phyloP scores from a whole-genome alignment of 305 asterid species.

The Solanum chacoense region DNA sequence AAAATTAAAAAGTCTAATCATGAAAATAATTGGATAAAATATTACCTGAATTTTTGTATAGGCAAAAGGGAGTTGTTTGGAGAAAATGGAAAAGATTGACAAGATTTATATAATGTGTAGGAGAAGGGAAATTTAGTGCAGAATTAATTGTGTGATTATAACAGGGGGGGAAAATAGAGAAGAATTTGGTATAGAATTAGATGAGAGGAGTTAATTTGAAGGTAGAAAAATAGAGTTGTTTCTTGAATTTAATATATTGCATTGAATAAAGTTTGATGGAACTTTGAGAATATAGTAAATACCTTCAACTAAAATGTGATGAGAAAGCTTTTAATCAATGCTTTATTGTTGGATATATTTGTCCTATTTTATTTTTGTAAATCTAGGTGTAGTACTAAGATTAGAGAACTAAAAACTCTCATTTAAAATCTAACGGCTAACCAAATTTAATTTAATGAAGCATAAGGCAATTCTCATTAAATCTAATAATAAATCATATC shows the following conservation, averaged over 20 bases:
- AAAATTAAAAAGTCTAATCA: background rate
- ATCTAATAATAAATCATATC: background rate
- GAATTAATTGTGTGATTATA: constrained; percentile 1
- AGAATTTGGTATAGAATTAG: background rate
- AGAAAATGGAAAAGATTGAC: background rate
- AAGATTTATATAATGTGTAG: background rate
- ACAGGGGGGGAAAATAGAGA: background rate
- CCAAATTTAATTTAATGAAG: background rate
- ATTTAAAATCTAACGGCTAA: background rate
- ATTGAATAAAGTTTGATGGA: background rate
- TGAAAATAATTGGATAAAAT: background rate
- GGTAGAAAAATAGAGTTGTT: background rate
- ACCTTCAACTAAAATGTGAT: background rate
- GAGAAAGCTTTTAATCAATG: constrained; percentile 1
- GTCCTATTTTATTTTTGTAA: background rate
- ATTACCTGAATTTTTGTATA: background rate
- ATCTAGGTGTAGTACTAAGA: background rate
- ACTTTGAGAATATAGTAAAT: background rate
- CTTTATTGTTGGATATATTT: background rate
- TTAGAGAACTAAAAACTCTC: background rate
- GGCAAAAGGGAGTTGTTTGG: background rate
- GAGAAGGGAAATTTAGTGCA: background rate
- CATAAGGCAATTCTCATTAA: background rate
- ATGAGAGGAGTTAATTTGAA: background rate
- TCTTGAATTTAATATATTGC: background rate